These are phyloP conservation scores for Cenchrus purpureus DNA, from an alignment of 176 grass and related monocot genomes.

Conservation along the genomic window DNA sequence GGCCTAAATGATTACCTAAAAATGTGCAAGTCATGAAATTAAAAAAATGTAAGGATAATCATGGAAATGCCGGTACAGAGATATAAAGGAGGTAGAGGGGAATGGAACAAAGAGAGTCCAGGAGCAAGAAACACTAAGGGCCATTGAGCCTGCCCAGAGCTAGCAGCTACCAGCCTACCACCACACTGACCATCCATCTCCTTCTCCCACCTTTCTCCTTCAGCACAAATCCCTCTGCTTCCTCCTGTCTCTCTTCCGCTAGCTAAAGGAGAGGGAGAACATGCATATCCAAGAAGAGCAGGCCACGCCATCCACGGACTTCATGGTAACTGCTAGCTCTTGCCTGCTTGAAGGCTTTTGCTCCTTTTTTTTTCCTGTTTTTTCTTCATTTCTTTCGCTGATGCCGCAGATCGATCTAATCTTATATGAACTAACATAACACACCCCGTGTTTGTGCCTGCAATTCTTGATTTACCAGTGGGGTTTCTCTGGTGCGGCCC, in stretches of 20 bases:
- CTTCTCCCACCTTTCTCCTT: constrained; percentile 28
- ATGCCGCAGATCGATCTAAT: constrained; percentile 30
- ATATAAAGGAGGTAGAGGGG: constrained; percentile 32
- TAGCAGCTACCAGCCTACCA: not conserved
- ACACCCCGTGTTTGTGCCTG: not conserved
- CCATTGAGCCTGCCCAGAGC: constrained; percentile 21
- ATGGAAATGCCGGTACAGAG: not conserved
- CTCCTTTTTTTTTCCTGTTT: not conserved
- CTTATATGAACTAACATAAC: no score
- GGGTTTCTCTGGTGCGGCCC: not conserved
- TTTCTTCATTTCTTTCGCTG: not conserved
- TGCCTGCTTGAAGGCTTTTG: not conserved
- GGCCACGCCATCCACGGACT: constrained; percentile 36
- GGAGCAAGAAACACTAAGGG: constrained; percentile 38
- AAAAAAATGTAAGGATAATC: constrained; percentile 10
- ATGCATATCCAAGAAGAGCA: constrained; percentile 47
- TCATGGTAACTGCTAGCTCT: constrained; percentile 44
- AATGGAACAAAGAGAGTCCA: constrained; percentile 27
- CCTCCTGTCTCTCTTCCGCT: not conserved
- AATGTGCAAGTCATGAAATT: not conserved
- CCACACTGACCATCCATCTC: constrained; percentile 14
- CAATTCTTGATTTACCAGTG: constrained; percentile 17
- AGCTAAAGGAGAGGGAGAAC: not conserved
- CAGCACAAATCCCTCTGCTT: constrained; percentile 7
- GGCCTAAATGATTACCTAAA: not conserved